Percentiles rank a stretch among this genome's conserved stretches.
These are phyloP conservation scores for Microdochium nivale DNA, from an alignment of 2,329 filamentous ascomycete genomes.

Conservation along the genomic window DNA sequence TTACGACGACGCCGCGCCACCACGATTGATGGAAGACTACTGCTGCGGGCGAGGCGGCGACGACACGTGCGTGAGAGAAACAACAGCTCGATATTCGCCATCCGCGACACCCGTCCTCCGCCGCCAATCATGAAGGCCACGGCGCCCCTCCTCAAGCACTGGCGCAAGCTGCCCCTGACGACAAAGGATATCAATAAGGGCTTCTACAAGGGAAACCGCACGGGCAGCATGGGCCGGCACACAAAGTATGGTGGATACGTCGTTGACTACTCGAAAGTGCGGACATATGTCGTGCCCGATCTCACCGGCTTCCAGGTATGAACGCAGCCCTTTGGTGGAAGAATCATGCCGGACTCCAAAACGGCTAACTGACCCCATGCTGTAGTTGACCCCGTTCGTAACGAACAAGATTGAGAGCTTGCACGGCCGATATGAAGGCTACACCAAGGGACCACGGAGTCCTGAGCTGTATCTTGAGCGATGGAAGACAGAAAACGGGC, in stretches of 20 bases:
- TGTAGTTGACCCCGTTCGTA: conserved; percentile 73
- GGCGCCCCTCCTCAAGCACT: conserved; percentile 54
- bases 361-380: conserved; percentile 4
- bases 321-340: background rate
- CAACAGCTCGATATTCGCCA: background rate
- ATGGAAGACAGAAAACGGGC: conserved; percentile 62
- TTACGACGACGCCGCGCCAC: background rate
- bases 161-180: conserved; percentile 72
- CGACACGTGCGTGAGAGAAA: background rate
- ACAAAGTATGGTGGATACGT: conserved; percentile 76
- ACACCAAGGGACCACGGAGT: conserved; percentile 44
- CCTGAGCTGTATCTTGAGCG: conserved; percentile 53
- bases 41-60: no score
- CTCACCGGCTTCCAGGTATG: conserved; percentile 65
- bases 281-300: conserved; percentile 78
- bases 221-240: conserved; percentile 79
- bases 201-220: conserved; percentile 94
- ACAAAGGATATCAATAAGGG: conserved; percentile 90
- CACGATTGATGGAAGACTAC: no score
- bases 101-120: background rate
- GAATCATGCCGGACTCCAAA: background rate
- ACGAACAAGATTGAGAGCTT: conserved; percentile 46
- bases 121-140: conserved; percentile 55
- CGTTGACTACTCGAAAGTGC: conserved; percentile 79
- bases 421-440: conserved; percentile 45